Evolutionary conservation across 1,139 yeast genomes (phyloP).

Genomic region (Pichia sp.): DNA sequence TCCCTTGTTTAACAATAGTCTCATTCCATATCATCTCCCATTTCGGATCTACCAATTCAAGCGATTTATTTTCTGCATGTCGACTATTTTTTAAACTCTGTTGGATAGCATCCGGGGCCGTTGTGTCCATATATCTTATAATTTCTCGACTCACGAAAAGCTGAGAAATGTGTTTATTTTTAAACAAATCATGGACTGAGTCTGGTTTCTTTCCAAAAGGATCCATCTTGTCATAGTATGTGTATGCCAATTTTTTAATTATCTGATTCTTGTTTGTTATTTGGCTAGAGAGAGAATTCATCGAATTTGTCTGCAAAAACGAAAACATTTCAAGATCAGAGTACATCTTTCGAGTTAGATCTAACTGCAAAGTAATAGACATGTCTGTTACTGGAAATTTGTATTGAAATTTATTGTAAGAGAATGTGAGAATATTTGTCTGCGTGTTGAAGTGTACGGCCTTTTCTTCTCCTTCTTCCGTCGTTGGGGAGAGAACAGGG

Average conservation of each 20-base stretch:
- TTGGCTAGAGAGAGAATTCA: slow-evolving; percentile 4
- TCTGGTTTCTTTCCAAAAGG: not conserved
- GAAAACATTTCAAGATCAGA: slow-evolving; percentile 9
- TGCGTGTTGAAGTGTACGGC: not conserved
- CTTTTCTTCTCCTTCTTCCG: not conserved
- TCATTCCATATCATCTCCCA: slow-evolving; percentile 3
- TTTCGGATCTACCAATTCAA: not conserved
- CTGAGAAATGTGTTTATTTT: slow-evolving; percentile 5
- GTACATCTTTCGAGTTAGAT: slow-evolving; percentile 10
- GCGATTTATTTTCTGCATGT: not conserved
- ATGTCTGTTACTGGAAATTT: slow-evolving; percentile 18
- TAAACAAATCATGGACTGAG: not conserved
- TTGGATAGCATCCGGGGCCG: not conserved
- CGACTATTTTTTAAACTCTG: not conserved
- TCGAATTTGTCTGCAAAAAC: slow-evolving; percentile 12
- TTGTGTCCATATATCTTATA: not conserved
- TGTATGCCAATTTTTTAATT: slow-evolving; percentile 18
- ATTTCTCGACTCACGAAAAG: slow-evolving; percentile 8
- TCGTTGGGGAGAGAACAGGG: not conserved
- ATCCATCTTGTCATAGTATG: slow-evolving; percentile 7
- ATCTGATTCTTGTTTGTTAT: slow-evolving; percentile 23
- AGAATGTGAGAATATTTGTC: not conserved
- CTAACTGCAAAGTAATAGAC: slow-evolving; percentile 3
- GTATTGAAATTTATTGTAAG: slow-evolving; percentile 15
- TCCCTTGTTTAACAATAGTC: not conserved